phyloP scores from a whole-genome alignment of 75 land plant genomes.

The Chamaecyparis obtusa region DNA sequence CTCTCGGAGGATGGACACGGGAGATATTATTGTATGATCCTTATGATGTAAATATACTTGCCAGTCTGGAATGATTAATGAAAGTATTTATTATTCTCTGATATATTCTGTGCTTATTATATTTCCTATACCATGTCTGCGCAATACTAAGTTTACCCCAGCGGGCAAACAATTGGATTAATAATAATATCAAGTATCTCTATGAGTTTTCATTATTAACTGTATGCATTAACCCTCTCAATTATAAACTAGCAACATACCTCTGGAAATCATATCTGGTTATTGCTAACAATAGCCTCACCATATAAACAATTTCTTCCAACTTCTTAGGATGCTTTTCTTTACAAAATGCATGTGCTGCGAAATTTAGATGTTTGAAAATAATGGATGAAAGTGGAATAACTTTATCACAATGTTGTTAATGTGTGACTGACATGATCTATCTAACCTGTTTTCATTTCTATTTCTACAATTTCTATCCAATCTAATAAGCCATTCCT shows the following conservation, averaged over 20 bases:
- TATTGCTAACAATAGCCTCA: not conserved
- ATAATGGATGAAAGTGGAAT: not conserved
- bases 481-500: not conserved
- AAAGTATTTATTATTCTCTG: too few species aligned
- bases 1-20: too few species aligned
- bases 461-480: not conserved
- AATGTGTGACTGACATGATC: not conserved
- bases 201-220: not conserved
- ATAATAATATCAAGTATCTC: not conserved
- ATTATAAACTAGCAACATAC: not conserved
- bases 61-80: too few species aligned
- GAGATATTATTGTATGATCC: too few species aligned
- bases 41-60: too few species aligned
- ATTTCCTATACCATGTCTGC: too few species aligned
- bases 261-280: not conserved
- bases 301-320: not conserved
- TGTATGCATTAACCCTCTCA: not conserved
- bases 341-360: not conserved
- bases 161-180: too few species aligned
- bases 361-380: not conserved
- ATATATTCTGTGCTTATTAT: too few species aligned
- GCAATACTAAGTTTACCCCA: too few species aligned
- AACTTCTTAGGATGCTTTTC: not conserved
- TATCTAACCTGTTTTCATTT: not conserved
- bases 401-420: not conserved